These are phyloP conservation scores for Candida ascalaphidarum DNA, from an alignment of 805 yeast species.

Conservation along the genomic window DNA sequence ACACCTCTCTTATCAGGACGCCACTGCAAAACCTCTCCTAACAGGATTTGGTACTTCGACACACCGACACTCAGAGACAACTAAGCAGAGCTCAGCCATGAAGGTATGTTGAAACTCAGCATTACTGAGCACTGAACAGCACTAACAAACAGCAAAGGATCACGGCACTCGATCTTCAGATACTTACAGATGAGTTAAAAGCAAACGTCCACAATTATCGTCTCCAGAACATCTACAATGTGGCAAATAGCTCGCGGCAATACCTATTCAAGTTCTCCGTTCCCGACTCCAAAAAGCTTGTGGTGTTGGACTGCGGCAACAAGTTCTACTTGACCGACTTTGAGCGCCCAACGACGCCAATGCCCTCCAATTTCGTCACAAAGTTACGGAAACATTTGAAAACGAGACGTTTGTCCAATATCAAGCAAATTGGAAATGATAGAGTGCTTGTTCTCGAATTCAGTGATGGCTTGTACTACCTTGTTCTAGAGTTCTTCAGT, in stretches of 20 bases:
- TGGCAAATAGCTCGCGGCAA: constrained; percentile 62
- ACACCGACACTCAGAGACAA: no score
- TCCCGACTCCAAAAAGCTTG: constrained; percentile 70
- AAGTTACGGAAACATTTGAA: constrained; percentile 83
- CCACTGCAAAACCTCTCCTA: no score
- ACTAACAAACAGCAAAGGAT: no score
- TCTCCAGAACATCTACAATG: constrained; percentile 77
- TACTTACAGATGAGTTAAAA: constrained; percentile 60
- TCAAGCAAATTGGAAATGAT: constrained; percentile 72
- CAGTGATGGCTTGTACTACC: constrained; percentile 68
- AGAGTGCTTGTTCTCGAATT: constrained; percentile 79
- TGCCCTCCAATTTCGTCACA: constrained; percentile 79
- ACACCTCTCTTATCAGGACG: no score
- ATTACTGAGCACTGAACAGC: no score
- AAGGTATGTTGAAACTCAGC: no score
- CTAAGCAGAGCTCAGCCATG: no score
- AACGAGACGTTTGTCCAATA: constrained; percentile 62
- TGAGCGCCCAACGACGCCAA: constrained; percentile 70
- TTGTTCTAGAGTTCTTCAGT: constrained; percentile 87
- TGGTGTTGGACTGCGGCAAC: constrained; percentile 83
- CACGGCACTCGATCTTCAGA: constrained; percentile 72
- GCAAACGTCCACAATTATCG: constrained; percentile 53
- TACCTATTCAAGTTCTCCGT: constrained; percentile 72
- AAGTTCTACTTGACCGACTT: constrained; percentile 71
- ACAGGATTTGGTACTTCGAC: no score